Percentiles rank a stretch among this genome's conserved stretches.
These are phyloP conservation scores for Craspedostauros australis DNA, from an alignment of 108 stramenopile species.

Conservation along the genomic window DNA sequence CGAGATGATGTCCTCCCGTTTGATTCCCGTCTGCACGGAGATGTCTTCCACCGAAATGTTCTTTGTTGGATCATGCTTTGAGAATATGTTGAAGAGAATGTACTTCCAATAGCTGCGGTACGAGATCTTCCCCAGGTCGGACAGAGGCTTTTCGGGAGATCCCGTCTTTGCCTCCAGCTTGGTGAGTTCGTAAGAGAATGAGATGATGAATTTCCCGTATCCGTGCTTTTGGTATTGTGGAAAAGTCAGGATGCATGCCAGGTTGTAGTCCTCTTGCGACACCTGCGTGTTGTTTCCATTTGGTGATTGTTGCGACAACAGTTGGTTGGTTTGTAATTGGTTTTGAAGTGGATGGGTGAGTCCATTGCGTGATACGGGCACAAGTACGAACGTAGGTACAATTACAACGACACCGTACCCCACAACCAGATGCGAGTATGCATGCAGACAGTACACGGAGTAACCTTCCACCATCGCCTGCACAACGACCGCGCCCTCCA, in stretches of 20 bases:
- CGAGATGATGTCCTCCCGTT: slow-evolving; percentile 94
- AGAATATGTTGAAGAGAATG: slow-evolving; percentile 60
- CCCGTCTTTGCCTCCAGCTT: slow-evolving; percentile 91
- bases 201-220: slow-evolving; percentile 98
- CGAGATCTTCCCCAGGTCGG: slow-evolving; percentile 90
- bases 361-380: too few species aligned
- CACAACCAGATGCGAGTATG: too few species aligned
- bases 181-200: slow-evolving; percentile 87
- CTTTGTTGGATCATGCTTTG: slow-evolving; percentile 34
- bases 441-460: too few species aligned
- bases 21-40: slow-evolving; percentile 84
- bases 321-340: too few species aligned
- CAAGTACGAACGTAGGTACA: too few species aligned
- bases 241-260: slow-evolving; percentile 98
- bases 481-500: too few species aligned
- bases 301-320: too few species aligned
- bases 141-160: slow-evolving; percentile 95
- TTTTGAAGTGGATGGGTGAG: too few species aligned
- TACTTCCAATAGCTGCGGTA: slow-evolving; percentile 95
- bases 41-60: slow-evolving; percentile 83
- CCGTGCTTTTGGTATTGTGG: slow-evolving; percentile 97
- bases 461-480: too few species aligned
- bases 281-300: too few species aligned
- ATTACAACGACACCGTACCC: too few species aligned
- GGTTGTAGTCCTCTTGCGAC: slow-evolving; percentile 92